Evolutionary conservation across 2,329 filamentous ascomycete genomes (phyloP), one percentile per base, ranked within the genome.

Genomic region (Trichophyton rubrum): DNA sequence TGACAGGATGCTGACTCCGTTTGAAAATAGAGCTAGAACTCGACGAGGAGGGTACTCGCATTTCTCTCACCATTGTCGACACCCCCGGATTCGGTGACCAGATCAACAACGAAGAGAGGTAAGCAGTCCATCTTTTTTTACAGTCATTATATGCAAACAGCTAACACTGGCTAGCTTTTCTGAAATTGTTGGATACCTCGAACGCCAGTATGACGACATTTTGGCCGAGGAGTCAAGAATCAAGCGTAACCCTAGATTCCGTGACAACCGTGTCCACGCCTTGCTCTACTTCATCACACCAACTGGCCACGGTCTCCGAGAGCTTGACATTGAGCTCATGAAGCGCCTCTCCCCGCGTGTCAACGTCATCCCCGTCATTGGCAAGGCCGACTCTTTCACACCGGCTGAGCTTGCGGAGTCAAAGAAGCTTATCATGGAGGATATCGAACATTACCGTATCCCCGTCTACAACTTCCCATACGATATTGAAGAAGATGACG

Each of bases 391-490:
- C 75, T 95, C 93, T 22, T 86, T 99, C 65, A 99, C 93, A 61
- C 93, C 93, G 43, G 87, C 89, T 67, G 93, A 99, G 80, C 83
- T 99, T 65, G 93, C 93, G 67, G 93, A 99, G 78, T 97, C 92
- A 68, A 99, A 99, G 85, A 99, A 97, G 83, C 84, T 99, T 64
- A 91, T 99, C 72, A 99, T 99, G 93, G 93, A 99, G 81, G 93
- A 99, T 74, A 99, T 99, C 69, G 93, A 99, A 79, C 93, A 99
- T 78, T 99, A 99, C 81, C 88, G 93, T 73, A 99, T 99, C 69
- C 93, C 93, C 55, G 92, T 99, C 66, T 99, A 99, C 84, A 99
- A 99, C 84, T 99, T 99, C 82, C 93, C 93, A 57, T 99, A 99
- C 80, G 93, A 99, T 69, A 95, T 99, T 64, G 93, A 99, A 78